These are phyloP conservation scores for Pythium rhizo-oryzae DNA, from an alignment of 352 stramenopile genomes.

Conservation along the genomic window DNA sequence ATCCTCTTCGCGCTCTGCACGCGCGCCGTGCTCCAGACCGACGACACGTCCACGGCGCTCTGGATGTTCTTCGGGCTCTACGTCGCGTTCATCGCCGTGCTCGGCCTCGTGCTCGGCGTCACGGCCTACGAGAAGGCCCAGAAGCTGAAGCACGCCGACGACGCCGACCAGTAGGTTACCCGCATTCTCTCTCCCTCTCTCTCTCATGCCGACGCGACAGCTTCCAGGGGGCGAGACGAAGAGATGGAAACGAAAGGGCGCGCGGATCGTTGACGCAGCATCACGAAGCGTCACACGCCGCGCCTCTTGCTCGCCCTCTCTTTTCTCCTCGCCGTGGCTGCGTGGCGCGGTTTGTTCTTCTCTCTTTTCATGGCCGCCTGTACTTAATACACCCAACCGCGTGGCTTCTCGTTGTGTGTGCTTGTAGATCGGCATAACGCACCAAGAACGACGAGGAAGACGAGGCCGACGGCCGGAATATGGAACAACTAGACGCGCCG, in stretches of 20 bases:
- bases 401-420: slow-evolving; percentile 9
- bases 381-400: slow-evolving; percentile 26
- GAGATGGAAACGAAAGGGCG: neutral
- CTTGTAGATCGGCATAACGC: slow-evolving; percentile 8
- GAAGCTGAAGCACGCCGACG: slow-evolving; percentile 44
- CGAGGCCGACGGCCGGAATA: neutral
- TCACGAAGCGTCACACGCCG: neutral
- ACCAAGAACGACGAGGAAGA: neutral
- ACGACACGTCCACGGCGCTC: slow-evolving; percentile 76
- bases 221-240: neutral
- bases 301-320: too few species aligned
- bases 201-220: neutral
- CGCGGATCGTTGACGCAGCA: neutral
- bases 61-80: slow-evolving; percentile 84
- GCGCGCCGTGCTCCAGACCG: slow-evolving; percentile 71
- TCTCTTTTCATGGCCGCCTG: neutral
- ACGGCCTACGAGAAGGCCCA: slow-evolving; percentile 69
- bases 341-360: neutral
- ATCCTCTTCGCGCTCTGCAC: slow-evolving; percentile 75
- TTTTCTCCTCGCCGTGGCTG: too few species aligned
- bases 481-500: neutral
- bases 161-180: slow-evolving; percentile 38
- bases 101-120: slow-evolving; percentile 62
- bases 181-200: slow-evolving; percentile 1
- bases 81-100: slow-evolving; percentile 59